Conservation (phyloP, 345 rosid genomes). For the Jatropha curcas region DNA sequence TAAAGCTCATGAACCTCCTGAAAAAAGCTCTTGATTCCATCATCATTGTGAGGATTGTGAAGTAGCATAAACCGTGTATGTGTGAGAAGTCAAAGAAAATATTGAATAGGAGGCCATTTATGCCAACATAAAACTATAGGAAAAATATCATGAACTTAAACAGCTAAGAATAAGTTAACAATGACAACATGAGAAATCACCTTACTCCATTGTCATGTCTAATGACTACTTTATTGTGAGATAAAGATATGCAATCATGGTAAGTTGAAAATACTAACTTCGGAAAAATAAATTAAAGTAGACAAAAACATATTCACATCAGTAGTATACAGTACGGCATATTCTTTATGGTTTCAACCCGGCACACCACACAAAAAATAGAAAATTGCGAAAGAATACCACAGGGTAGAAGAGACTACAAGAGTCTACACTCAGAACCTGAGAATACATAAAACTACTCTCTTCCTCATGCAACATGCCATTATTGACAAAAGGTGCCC, state of each 20-base stretch:
- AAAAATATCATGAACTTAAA: not conserved
- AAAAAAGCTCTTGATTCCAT: constrained; percentile 95
- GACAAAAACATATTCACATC: not conserved
- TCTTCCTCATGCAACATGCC: not conserved
- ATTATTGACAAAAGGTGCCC: not conserved
- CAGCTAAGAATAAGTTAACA: not conserved
- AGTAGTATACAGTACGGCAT: not conserved
- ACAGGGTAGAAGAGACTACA: not conserved
- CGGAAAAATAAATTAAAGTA: not conserved
- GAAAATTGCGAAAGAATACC: not conserved
- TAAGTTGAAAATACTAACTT: not conserved
- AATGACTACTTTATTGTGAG: not conserved
- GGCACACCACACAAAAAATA: not conserved
- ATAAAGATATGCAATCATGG: not conserved
- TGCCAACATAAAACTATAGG: not conserved
- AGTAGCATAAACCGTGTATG: constrained; percentile 95
- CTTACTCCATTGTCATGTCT: not conserved
- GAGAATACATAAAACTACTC: not conserved
- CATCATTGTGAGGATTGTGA: constrained; percentile 93
- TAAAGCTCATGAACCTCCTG: constrained; percentile 84
- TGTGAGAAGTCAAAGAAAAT: constrained; percentile 53
- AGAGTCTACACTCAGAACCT: not conserved
- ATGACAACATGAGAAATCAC: not conserved
- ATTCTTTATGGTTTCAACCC: too few species aligned
- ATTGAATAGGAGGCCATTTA: not conserved